Evolutionary conservation across 169 alveolate genomes (phyloP).

Genomic region (Plasmodium coatneyi): DNA sequence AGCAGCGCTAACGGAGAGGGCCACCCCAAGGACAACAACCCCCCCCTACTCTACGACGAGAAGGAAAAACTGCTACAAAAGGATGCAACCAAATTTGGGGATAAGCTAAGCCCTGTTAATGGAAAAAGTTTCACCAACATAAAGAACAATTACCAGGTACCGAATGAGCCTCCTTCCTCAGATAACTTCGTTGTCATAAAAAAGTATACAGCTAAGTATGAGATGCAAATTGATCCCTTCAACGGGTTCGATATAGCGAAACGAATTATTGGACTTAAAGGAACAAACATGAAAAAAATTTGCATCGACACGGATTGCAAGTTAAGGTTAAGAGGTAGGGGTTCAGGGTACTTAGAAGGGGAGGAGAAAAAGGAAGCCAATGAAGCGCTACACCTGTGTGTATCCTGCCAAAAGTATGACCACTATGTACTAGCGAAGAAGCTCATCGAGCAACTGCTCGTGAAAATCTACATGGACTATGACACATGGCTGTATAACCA

Average conservation of each 20-base stretch:
- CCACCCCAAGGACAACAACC: neutral
- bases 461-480: constrained; percentile 92
- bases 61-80: constrained; percentile 9
- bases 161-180: constrained; percentile 5
- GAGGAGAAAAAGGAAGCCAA: constrained; percentile 91
- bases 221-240: constrained; percentile 92
- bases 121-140: neutral
- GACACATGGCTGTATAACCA: constrained; percentile 76
- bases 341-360: constrained; percentile 96
- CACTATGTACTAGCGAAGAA: constrained; percentile 91
- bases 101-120: neutral
- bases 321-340: constrained; percentile 94
- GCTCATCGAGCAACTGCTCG: constrained; percentile 86
- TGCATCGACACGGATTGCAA: constrained; percentile 90
- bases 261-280: constrained; percentile 92
- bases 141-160: constrained; percentile 8
- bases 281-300: constrained; percentile 95
- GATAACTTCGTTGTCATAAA: constrained; percentile 59
- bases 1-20: neutral
- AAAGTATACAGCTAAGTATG: constrained; percentile 94
- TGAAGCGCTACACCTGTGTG: constrained; percentile 95
- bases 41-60: neutral
- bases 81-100: neutral
- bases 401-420: constrained; percentile 91
- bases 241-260: constrained; percentile 94